Evolutionary conservation across 129 eudicot genomes (phyloP), one percentile per base, ranked within the genome.

Genomic region (Silybum marianum): DNA sequence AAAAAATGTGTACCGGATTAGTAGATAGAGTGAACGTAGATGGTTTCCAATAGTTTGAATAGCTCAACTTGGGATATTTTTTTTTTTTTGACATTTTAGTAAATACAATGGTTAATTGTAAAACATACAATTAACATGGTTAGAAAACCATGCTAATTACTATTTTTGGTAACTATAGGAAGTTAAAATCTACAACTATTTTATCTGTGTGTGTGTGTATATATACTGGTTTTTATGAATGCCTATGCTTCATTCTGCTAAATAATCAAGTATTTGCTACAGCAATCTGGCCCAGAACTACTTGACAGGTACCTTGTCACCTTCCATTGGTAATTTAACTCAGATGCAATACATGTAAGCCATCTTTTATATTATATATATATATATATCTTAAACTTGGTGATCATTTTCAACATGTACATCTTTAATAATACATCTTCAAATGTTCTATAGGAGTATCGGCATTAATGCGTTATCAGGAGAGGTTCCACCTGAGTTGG

Each of bases 401-500:
- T 39, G 69, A 32, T 51, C 34, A 13, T 32, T 63, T 23, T 7
- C 9, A 26, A 24, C 22, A 42, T 76, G 26, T 18, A 26, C 23
- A 60, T 30, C 4, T 42, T 67, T 63, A 26, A 39, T 19, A 80
- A 74, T 14, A 48, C 2, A 30, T 67, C 75, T n/a, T 58, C 66
- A 58, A 58, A 58, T 58, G 23, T 18, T 22, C n/a, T 26, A 4
- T 69, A 93, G 99, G 89, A 78, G 70, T 72, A 0, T 95, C 9
- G 89, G 98, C 72, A 84, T 81, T 42, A 95, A 95, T 87, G 91
- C 98, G 4, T 85, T 95, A 40, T 92, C 96, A 2, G 97, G 97
- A 76, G 79, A 65, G 81, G 72, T 94, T 44, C 97, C 98, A 19
- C 79, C 72, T 23, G 94, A 90, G 88, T 84, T 92, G 9, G 97